Conservation (phyloP, 192 early-diverging fungal genomes). For the Paraglomus brasilianum region DNA sequence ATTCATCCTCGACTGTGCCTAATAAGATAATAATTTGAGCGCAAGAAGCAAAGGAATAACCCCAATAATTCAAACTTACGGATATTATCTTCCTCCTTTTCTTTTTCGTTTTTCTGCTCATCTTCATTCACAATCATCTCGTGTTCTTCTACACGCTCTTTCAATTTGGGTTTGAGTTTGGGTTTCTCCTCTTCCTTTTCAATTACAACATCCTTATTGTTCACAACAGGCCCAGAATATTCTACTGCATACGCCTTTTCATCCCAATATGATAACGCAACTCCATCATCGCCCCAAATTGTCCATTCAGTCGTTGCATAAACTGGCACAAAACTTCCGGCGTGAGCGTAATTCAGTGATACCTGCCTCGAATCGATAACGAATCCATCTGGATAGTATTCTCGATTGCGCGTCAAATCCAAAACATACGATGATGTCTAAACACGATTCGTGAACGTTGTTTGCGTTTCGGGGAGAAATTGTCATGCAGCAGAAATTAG, state of each 20-base stretch:
- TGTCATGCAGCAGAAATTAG: not conserved
- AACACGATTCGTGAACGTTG: not conserved
- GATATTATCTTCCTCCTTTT: constrained; percentile 6
- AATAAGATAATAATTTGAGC: not conserved
- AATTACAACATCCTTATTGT: not conserved
- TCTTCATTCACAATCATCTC: not conserved
- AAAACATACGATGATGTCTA: constrained; percentile 6
- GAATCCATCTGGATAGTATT: constrained; percentile 33
- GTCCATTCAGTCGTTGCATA: constrained; percentile 64
- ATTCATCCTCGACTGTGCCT: constrained; percentile 51
- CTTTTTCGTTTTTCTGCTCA: constrained; percentile 27
- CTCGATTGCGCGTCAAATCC: not conserved
- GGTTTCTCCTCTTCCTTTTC: not conserved
- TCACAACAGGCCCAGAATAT: constrained; percentile 33
- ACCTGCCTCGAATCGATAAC: constrained; percentile 47
- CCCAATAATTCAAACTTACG: not conserved
- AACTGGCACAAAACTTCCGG: constrained; percentile 58
- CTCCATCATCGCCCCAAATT: constrained; percentile 40
- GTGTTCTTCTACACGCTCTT: constrained; percentile 3
- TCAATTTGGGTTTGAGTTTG: constrained; percentile 1
- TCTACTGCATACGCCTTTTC: constrained; percentile 56
- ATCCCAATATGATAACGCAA: constrained; percentile 62
- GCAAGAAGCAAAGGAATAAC: not conserved
- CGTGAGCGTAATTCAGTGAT: constrained; percentile 51
- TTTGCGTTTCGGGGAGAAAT: not conserved